A percentile compares a stretch with the other conserved stretches of the same genome.
Evolutionary conservation across 169 alveolate species (phyloP).

Genomic region (Cryptosporidium meleagridis): DNA sequence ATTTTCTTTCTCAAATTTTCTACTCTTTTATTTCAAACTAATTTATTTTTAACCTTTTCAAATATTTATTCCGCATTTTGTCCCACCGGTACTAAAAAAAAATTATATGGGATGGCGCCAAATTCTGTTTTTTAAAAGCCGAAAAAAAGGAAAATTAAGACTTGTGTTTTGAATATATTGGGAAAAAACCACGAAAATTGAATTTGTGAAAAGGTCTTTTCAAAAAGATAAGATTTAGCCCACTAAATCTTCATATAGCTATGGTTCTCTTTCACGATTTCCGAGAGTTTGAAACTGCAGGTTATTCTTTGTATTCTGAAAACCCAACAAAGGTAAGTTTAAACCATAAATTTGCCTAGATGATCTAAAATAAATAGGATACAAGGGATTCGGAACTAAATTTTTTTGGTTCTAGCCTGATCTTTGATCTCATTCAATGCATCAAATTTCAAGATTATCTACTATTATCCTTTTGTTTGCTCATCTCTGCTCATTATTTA

Average conservation of each 20-base stretch:
- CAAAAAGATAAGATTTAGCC: background rate
- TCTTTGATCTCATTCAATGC: too few species aligned
- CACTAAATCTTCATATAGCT: too few species aligned
- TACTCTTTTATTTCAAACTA: background rate
- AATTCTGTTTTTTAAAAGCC: background rate
- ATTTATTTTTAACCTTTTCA: background rate
- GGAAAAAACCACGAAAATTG: background rate
- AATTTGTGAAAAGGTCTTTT: too few species aligned
- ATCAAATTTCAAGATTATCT: background rate
- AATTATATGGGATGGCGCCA: background rate
- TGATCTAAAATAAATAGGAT: background rate
- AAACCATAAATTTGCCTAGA: background rate
- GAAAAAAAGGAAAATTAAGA: background rate
- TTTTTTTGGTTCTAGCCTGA: background rate
- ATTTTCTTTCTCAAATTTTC: too few species aligned
- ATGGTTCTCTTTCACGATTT: conserved; percentile 55
- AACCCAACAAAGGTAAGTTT: conserved; percentile 55
- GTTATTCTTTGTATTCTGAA: conserved; percentile 4
- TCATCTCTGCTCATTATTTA: background rate
- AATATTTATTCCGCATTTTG: background rate
- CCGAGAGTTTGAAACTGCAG: conserved; percentile 46
- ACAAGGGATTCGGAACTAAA: background rate
- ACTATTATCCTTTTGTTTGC: background rate
- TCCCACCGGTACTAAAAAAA: background rate
- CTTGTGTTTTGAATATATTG: background rate